Base-by-base conservation (phyloP, 1,139 yeast genomes). In the Meyerozyma athensensis region DNA sequence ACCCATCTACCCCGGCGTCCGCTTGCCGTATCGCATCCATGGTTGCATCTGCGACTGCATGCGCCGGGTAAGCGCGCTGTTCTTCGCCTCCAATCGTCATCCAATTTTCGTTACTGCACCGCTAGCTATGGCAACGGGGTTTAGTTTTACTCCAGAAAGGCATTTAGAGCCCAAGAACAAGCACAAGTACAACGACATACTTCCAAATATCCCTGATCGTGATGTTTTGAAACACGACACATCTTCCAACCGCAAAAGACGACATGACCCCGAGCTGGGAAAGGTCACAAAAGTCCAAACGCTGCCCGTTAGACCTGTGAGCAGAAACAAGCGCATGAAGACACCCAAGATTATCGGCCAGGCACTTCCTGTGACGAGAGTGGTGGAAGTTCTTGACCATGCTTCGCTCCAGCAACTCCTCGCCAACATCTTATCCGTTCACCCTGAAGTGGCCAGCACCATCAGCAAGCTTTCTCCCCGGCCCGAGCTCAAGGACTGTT, bases 371-470 rank as follows among this genome's bases (percentile, higher is more conserved):
- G 56, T 82, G 18, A 56, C 63, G 35, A 66, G 95, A 42, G 59
- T 83, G 21, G 68, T 86, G 19, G 94, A 86, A 56, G 78, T 84
- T 5, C 62, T 86, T 43, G 84, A 80, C 56, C 73, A 74, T 40
- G 54, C 64, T 32, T 66, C 77, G 22, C 64, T 86, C 32, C 80
- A 77, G 49, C 52, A 54, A 13, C 56, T 86, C 33, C 60, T 86
- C 24, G 62, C 65, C 33, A 64, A 69, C 26, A 63, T 86, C 37
- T 69, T 85, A 20, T 64, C 67, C 18, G 56, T 62, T 20, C 84
- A 82, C 53, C 94, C 94, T 0, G 85, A 81, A 49, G 61, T 84
- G 14, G 61, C 72, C 1, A 58, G 59, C 9, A 79, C 81, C 33
- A 64, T 86, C 23, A 53, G 66, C 19, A 61, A 63, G 37, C 53